phyloP scores from a whole-genome alignment of 2,329 filamentous ascomycete species.

The Colletotrichum sojae region DNA sequence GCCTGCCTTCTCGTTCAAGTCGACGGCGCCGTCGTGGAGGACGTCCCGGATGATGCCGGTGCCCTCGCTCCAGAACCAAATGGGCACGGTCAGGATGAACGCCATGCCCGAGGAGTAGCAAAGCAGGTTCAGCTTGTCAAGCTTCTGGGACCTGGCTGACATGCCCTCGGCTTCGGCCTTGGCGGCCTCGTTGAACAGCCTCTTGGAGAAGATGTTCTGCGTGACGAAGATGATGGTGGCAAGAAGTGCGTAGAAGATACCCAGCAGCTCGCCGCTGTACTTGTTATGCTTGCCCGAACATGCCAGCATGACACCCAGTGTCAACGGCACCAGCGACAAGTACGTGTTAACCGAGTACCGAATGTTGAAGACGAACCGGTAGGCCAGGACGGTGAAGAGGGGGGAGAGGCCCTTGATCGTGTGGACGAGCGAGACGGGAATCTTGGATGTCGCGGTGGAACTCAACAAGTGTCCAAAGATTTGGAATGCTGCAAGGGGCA shows the following conservation, averaged over 20 bases:
- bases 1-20: constrained; percentile 70
- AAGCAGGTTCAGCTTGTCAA: constrained; percentile 96
- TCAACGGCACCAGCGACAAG: constrained; percentile 89
- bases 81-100: constrained; percentile 87
- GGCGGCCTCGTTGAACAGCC: constrained; percentile 94
- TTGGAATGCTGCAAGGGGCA: constrained; percentile 94
- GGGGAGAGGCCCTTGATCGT: constrained; percentile 98
- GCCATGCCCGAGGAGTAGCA: constrained; percentile 98
- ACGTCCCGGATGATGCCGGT: constrained; percentile 83
- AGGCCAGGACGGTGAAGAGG: constrained; percentile 94
- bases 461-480: constrained; percentile 94
- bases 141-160: constrained; percentile 77
- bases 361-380: constrained; percentile 90
- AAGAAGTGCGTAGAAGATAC: constrained; percentile 89
- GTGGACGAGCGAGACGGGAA: constrained; percentile 96
- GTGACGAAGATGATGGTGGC: constrained; percentile 97
- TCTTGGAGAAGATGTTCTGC: constrained; percentile 98
- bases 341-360: constrained; percentile 91
- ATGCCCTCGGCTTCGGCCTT: constrained; percentile 83
- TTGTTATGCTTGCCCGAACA: constrained; percentile 82
- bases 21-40: constrained; percentile 83
- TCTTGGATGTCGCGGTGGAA: constrained; percentile 93
- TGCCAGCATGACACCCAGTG: constrained; percentile 93
- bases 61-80: constrained; percentile 95
- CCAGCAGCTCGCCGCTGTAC: constrained; percentile 88